Evolutionary conservation across 1,139 yeast species (phyloP).

Genomic region (Nadsonia commutata): DNA sequence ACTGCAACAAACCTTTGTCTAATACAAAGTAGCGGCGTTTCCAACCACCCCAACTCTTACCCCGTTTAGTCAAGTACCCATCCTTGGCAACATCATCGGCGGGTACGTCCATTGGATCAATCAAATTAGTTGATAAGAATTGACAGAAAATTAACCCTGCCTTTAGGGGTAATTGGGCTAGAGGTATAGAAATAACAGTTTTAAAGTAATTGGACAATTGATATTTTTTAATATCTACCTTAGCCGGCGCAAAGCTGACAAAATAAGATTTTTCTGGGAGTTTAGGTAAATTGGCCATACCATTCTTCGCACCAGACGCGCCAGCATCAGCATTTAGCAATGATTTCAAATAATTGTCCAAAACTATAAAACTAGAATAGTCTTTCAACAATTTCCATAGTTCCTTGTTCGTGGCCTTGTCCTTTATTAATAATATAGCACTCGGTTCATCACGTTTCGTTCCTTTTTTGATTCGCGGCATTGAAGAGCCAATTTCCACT

Average conservation of each 20-base stretch:
- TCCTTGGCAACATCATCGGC: constrained; percentile 47
- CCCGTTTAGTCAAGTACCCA: constrained; percentile 54
- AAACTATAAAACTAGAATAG: constrained; percentile 35
- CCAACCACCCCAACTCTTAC: constrained; percentile 54
- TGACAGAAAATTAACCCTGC: constrained; percentile 43
- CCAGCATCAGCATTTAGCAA: not conserved
- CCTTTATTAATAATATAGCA: constrained; percentile 47
- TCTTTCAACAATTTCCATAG: constrained; percentile 62
- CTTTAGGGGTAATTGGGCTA: constrained; percentile 33
- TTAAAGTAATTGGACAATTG: constrained; percentile 45
- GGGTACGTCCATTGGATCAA: constrained; percentile 47
- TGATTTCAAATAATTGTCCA: constrained; percentile 42
- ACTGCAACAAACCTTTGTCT: constrained; percentile 47
- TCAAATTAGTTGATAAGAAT: constrained; percentile 54
- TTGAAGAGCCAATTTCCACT: constrained; percentile 45
- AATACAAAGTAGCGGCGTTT: constrained; percentile 59
- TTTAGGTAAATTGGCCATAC: constrained; percentile 22
- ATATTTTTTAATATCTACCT: constrained; percentile 46
- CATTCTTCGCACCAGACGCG: not conserved
- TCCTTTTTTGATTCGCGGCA: constrained; percentile 23
- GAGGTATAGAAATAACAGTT: constrained; percentile 41
- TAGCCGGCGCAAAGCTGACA: constrained; percentile 43
- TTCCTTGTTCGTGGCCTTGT: constrained; percentile 43
- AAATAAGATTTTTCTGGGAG: constrained; percentile 46
- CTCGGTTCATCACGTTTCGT: constrained; percentile 37